phyloP scores from a whole-genome alignment of 1,284 basidiomycete genomes.

The Phlebopus sp. region DNA sequence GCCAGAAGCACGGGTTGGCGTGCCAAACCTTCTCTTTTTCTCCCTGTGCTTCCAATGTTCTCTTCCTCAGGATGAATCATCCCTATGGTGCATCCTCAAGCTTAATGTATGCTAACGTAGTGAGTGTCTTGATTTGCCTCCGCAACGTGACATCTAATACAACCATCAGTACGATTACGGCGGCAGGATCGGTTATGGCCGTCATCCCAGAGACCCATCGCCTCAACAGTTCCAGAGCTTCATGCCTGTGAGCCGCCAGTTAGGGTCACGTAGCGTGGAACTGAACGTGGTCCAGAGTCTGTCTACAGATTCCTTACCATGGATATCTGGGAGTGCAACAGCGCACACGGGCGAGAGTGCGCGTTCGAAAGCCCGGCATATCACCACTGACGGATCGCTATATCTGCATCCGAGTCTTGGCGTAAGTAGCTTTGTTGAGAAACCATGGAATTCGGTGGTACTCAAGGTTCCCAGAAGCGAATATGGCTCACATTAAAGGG shows the following conservation, averaged over 20 bases:
- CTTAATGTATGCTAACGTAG: conserved; percentile 26
- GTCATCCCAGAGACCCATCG: conserved; percentile 3
- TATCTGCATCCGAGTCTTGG: conserved; percentile 11
- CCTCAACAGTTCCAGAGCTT: conserved; percentile 26
- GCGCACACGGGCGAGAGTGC: conserved; percentile 5
- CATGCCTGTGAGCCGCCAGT: conserved; percentile 23
- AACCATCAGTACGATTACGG: conserved; percentile 8
- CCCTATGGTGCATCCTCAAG: conserved; percentile 29
- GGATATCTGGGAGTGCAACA: conserved; percentile 5
- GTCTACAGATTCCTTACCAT: conserved; percentile 22
- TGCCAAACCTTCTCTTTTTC: not conserved
- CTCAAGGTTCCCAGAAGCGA: conserved; percentile 14
- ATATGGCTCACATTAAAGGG: conserved; percentile 17
- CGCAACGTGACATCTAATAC: not conserved
- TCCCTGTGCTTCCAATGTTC: conserved; percentile 15
- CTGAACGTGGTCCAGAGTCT: conserved; percentile 18
- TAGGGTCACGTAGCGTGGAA: not conserved
- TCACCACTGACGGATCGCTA: conserved; percentile 9
- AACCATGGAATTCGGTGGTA: not conserved
- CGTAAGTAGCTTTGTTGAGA: conserved; percentile 14
- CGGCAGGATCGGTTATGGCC: not conserved
- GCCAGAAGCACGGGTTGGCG: not conserved
- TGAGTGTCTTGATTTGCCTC: conserved; percentile 8
- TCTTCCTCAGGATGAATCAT: conserved; percentile 28
- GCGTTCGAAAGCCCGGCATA: not conserved